These are phyloP conservation scores for Penicillium sp. DNA, from an alignment of 2,329 filamentous ascomycete genomes.

Conservation along the genomic window DNA sequence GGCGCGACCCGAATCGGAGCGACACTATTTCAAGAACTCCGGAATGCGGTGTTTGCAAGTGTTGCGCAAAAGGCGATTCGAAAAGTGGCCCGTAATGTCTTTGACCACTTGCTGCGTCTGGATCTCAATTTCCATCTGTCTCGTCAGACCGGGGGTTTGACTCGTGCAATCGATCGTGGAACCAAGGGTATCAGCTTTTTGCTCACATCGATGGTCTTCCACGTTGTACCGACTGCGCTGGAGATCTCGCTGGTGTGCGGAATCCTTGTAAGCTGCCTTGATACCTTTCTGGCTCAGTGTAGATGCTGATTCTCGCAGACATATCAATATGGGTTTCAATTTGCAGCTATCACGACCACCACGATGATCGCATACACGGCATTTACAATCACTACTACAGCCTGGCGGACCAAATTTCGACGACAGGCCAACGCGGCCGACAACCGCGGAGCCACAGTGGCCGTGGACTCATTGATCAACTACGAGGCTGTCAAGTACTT, in stretches of 20 bases:
- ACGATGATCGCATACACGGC: slow-evolving; percentile 93
- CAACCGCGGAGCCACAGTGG: slow-evolving; percentile 89
- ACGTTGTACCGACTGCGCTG: slow-evolving; percentile 85
- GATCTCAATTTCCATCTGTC: slow-evolving; percentile 91
- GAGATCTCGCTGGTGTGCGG: slow-evolving; percentile 95
- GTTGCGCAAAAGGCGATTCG: slow-evolving; percentile 96
- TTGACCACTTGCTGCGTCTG: slow-evolving; percentile 78
- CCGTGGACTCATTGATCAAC: slow-evolving; percentile 95
- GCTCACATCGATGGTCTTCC: slow-evolving; percentile 96
- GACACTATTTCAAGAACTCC: slow-evolving; percentile 83
- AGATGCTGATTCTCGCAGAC: slow-evolving; percentile 48
- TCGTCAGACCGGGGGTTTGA: slow-evolving; percentile 90
- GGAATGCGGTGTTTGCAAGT: slow-evolving; percentile 93
- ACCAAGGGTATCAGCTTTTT: slow-evolving; percentile 98
- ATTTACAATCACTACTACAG: slow-evolving; percentile 95
- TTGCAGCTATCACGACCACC: slow-evolving; percentile 78
- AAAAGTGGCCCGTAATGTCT: slow-evolving; percentile 83
- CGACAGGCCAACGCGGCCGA: slow-evolving; percentile 94
- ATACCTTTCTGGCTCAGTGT: not conserved
- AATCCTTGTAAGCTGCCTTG: slow-evolving; percentile 57
- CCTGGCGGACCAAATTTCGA: slow-evolving; percentile 95
- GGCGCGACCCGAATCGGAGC: slow-evolving; percentile 82
- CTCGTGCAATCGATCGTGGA: slow-evolving; percentile 87
- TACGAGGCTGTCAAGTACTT: slow-evolving; percentile 99
- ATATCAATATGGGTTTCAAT: slow-evolving; percentile 87